phyloP scores from a whole-genome alignment of 2,329 filamentous ascomycete species.

The Ceratocystis albifundus region DNA sequence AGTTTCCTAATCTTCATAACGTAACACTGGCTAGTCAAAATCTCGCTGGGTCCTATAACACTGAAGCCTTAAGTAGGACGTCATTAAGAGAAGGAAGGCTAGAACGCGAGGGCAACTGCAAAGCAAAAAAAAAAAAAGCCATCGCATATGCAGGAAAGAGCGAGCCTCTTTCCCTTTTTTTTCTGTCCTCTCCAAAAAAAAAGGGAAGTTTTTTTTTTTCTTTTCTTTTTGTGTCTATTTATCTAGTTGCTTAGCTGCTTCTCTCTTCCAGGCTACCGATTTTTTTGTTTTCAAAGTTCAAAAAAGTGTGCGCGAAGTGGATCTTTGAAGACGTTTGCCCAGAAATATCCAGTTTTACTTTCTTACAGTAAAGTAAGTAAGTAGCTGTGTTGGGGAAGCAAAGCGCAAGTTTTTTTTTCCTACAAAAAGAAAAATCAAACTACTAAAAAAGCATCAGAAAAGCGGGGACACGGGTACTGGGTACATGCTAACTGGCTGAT shows the following conservation, averaged over 20 bases:
- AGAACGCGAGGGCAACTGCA: neutral
- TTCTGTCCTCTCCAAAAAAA: neutral
- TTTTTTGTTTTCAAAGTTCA: too few species aligned
- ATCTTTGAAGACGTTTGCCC: too few species aligned
- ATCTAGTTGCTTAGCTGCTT: too few species aligned
- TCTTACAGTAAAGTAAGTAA: too few species aligned
- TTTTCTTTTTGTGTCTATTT: too few species aligned
- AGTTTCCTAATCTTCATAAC: neutral
- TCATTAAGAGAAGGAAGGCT: neutral
- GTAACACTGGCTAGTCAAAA: neutral
- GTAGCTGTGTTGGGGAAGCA: neutral
- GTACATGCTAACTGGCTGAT: neutral
- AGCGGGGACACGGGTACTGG: neutral
- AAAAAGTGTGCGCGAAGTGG: too few species aligned
- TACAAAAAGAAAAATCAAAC: neutral
- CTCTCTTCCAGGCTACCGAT: too few species aligned
- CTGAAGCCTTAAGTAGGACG: neutral
- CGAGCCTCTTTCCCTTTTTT: neutral
- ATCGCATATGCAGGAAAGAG: conserved; percentile 1
- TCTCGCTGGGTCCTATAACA: conserved; percentile 2
- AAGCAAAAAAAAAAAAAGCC: neutral
- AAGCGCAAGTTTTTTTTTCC: neutral
- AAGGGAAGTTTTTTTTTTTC: too few species aligned
- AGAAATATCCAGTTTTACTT: too few species aligned
- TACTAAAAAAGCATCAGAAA: neutral